Evolutionary conservation across 1,139 yeast genomes (phyloP), one percentile per base, ranked within the genome.

Genomic region (Yamadazyma membranifaciens): DNA sequence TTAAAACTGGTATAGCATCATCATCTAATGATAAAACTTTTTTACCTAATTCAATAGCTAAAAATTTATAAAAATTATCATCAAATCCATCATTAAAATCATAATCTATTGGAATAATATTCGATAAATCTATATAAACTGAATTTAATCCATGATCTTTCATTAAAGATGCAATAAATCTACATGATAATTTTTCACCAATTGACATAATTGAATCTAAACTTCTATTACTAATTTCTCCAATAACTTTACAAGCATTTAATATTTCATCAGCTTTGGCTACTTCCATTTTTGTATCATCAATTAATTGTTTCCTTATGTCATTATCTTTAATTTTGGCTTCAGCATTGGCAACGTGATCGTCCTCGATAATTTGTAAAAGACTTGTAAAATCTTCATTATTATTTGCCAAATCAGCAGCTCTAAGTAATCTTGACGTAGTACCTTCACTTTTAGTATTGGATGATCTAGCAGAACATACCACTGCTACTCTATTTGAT

Each of bases 401-500:
- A 28, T 68, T 69, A 3, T 83, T 69, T 1, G 96, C 91, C 36
- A 76, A 61, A 42, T 89, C 96, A 11, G 96, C 94, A 12, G 96
- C 87, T 36, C 73, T 65, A 38, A 92, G 66, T 26, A 92, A 72
- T 48, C 95, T 67, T 3, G 95, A 86, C 5, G 98, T 92, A 33
- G 98, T 92, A 39, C 98, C 98, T 62, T 91, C 97, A 32, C 87
- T 81, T 58, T 92, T 92, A 24, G 96, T 85, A 45, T 86, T 78
- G 1, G 96, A 82, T 6, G 96, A 87, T 50, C 98, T 76, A 3
- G 98, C 98, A 28, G 96, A 86, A 60, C 98, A 92, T 4, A 92
- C 98, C 20, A 92, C 95, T 1, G 95, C 97, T n/a, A 91, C 96
- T 41, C 84, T 74, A 54, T 78, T 76, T 20, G 68, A 65, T 36